Evolutionary conservation across 345 rosid species (phyloP), one percentile per base, ranked within the genome.

Genomic region (Anacardium occidentale): DNA sequence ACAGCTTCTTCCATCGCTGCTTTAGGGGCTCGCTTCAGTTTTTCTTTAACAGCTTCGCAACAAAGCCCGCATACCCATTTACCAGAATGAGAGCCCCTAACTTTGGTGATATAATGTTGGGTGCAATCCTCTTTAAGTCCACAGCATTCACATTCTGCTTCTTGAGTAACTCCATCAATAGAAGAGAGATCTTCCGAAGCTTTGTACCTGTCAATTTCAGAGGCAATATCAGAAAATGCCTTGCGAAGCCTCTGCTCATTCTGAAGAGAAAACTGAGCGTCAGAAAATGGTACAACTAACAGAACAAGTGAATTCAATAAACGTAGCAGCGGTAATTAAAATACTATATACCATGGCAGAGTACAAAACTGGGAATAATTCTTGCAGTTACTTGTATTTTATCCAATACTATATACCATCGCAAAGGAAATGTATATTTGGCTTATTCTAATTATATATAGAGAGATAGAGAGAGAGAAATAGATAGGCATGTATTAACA

Each of bases 61-160:
- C 90, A 87, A 18, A 87, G 86, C 13, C 88, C 87, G n/a, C 90
- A 83, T 1, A 87, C 74, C 90, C 90, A 84, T 9, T 61, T 74
- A 2, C 83, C 88, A 1, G 82, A 79, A 26, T 79, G 53, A 18
- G 53, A 60, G 21, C 47, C 45, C 71, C 51, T 76, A 2, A 87
- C 75, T 78, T 77, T 72, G 7, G 67, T 62, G 14, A 83, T 79
- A 59, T 81, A 84, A 26, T 76, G 61, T 5, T 26, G 47, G 14
- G 87, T 87, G 82, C 87, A 84, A 17, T 83, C 87, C 51, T 87
- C 88, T 67, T 76, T 72, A 29, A 87, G 72, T 42, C 88, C 90
- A 45, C 86, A 84, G 26, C 88, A 84, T 17, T 76, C 83, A 29
- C 90, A 86, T 74, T 82, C 83, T 61, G 51, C 79, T 73, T 77